A percentile compares a stretch with the other conserved stretches of the same genome.
Evolutionary conservation across 768 basidiomycete genomes (phyloP).

Genomic region (Trametes cingulata): DNA sequence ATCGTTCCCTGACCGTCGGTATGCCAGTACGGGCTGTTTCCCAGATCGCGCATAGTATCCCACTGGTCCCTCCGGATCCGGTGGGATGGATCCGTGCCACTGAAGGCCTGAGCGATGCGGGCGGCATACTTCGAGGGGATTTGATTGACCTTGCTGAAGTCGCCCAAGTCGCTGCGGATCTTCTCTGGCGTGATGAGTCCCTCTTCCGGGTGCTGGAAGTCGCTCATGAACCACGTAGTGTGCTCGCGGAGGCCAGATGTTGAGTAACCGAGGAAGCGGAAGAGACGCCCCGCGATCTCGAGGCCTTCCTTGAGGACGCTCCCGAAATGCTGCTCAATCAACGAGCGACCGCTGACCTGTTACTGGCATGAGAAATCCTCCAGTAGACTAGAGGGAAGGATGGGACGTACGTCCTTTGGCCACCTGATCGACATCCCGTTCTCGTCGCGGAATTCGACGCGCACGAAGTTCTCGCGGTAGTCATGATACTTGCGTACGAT

Average conservation of each 20-base stretch:
- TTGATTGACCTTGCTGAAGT: constrained; percentile 49
- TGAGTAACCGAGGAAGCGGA: constrained; percentile 26
- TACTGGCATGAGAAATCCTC: no score
- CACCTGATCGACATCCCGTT: constrained; percentile 66
- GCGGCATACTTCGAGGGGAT: constrained; percentile 80
- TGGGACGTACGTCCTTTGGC: constrained; percentile 28
- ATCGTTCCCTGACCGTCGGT: constrained; percentile 85
- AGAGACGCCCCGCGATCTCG: constrained; percentile 22
- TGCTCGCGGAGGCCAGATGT: constrained; percentile 24
- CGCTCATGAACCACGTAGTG: constrained; percentile 25
- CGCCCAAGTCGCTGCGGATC: constrained; percentile 65
- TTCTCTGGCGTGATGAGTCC: constrained; percentile 38
- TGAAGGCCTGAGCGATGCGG: constrained; percentile 80
- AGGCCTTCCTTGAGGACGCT: constrained; percentile 22
- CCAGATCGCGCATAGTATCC: constrained; percentile 56
- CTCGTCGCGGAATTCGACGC: constrained; percentile 84
- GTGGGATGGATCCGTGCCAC: constrained; percentile 74
- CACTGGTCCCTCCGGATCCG: constrained; percentile 56
- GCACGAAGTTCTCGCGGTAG: constrained; percentile 66
- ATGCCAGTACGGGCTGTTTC: constrained; percentile 42
- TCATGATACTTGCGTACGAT: constrained; percentile 66
- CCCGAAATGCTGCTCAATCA: constrained; percentile 25
- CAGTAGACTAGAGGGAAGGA: background rate
- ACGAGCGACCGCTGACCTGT: constrained; percentile 36
- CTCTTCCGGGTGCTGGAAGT: constrained; percentile 19